phyloP scores from a whole-genome alignment of 2,329 filamentous ascomycete genomes.

The Pseudonectria buxi region DNA sequence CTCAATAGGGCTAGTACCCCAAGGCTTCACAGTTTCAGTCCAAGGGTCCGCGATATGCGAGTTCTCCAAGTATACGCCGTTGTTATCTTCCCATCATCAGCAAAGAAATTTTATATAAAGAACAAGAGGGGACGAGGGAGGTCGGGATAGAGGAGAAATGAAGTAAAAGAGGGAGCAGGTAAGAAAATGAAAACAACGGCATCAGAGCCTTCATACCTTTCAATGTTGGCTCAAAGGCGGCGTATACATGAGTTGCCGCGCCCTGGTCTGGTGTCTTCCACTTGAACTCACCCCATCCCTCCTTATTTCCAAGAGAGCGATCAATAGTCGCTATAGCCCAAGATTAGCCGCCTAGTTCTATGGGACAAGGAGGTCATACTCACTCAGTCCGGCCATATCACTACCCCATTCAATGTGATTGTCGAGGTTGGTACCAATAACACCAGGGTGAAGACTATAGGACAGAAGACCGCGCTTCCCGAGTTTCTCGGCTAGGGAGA shows the following conservation, averaged over 20 bases:
- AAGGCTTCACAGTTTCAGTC: constrained; percentile 22
- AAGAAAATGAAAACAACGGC: too few species aligned
- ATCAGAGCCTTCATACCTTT: constrained; percentile 7
- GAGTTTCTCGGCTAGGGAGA: too few species aligned
- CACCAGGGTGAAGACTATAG: constrained; percentile 4
- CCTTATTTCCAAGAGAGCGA: constrained; percentile 14
- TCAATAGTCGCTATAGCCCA: constrained; percentile 9
- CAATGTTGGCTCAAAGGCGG: constrained; percentile 31
- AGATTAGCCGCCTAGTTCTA: constrained; percentile 1
- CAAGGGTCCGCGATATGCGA: constrained; percentile 27
- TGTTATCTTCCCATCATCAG: constrained; percentile 17
- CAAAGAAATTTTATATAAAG: not conserved
- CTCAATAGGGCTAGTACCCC: constrained; percentile 25
- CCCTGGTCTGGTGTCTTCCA: constrained; percentile 22
- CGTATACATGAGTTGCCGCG: constrained; percentile 28
- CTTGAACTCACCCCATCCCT: constrained; percentile 14
- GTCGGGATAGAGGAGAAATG: too few species aligned
- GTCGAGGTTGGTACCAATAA: constrained; percentile 9
- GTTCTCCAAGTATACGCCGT: constrained; percentile 26
- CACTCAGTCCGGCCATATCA: constrained; percentile 14
- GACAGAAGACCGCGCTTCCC: constrained; percentile 37
- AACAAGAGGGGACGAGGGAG: too few species aligned
- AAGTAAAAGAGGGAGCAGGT: too few species aligned
- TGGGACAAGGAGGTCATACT: not conserved
- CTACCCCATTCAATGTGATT: constrained; percentile 17